These are phyloP conservation scores for Lasiosphaeria hispida DNA, from an alignment of 495 filamentous ascomycete genomes.

Conservation along the genomic window DNA sequence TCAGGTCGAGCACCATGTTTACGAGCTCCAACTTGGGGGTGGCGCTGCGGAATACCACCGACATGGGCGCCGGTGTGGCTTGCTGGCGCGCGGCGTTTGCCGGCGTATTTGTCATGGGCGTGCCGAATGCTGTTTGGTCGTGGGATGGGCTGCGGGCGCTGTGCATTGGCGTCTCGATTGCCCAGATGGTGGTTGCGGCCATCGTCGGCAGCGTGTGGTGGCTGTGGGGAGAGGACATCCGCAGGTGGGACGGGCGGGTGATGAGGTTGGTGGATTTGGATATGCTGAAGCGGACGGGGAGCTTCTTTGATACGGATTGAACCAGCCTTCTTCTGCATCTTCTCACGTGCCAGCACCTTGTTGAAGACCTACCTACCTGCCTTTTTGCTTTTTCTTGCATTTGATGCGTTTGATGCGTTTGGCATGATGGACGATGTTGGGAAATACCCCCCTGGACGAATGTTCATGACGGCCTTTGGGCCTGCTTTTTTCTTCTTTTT, in stretches of 20 bases:
- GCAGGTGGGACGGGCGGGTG: constrained; percentile 38
- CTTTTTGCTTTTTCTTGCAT: too few species aligned
- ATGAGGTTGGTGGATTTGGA: constrained; percentile 43
- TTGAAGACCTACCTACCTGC: too few species aligned
- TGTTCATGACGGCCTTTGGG: too few species aligned
- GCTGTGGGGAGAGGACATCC: constrained; percentile 36
- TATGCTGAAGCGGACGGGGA: constrained; percentile 36
- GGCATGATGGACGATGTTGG: too few species aligned
- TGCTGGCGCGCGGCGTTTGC: constrained; percentile 34
- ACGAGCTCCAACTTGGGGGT: constrained; percentile 39
- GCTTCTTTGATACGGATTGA: constrained; percentile 49
- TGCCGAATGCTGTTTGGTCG: constrained; percentile 33
- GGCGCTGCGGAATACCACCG: constrained; percentile 38
- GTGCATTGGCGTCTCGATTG: constrained; percentile 34
- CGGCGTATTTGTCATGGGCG: constrained; percentile 39
- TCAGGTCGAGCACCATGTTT: constrained; percentile 41
- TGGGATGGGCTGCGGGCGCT: constrained; percentile 36
- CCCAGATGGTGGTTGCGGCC: constrained; percentile 32
- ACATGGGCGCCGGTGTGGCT: constrained; percentile 40
- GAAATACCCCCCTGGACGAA: too few species aligned
- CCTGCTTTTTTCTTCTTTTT: too few species aligned
- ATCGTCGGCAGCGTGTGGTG: constrained; percentile 34
- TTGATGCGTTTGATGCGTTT: too few species aligned
- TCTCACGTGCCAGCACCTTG: too few species aligned
- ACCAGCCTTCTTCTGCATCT: too few species aligned